These are phyloP conservation scores for Candida coleopterorum DNA, from an alignment of 805 yeast species.

Conservation along the genomic window DNA sequence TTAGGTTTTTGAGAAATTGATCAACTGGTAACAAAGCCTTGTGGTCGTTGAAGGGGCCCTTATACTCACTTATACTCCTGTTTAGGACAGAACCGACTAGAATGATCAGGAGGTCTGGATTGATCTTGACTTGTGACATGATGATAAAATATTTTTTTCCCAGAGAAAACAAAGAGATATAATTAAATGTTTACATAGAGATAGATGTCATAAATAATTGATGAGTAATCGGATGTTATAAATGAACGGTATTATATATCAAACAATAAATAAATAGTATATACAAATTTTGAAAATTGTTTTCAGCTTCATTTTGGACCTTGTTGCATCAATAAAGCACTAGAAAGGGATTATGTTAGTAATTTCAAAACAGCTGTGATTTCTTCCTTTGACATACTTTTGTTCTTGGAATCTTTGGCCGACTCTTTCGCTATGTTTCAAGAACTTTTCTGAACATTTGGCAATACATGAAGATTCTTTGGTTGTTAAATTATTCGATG, in stretches of 20 bases:
- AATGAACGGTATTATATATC: background rate
- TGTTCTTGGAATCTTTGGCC: slow-evolving; percentile 99
- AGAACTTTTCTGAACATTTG: slow-evolving; percentile 95
- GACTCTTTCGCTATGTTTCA: slow-evolving; percentile 96
- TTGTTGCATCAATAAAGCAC: slow-evolving; percentile 68
- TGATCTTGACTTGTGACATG: slow-evolving; percentile 9
- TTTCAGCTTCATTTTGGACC: slow-evolving; percentile 8
- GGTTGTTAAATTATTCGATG: slow-evolving; percentile 78
- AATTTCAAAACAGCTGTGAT: too few relatives aligned
- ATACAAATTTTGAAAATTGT: too few relatives aligned
- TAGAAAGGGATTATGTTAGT: slow-evolving; percentile 18
- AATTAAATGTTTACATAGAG: too few relatives aligned
- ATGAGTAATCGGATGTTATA: background rate
- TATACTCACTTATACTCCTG: slow-evolving; percentile 7
- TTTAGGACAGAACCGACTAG: slow-evolving; percentile 16
- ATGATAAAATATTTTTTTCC: too few relatives aligned
- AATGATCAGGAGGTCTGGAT: slow-evolving; percentile 11
- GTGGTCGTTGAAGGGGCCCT: slow-evolving; percentile 4
- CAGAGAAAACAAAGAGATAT: too few relatives aligned
- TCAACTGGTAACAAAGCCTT: slow-evolving; percentile 8
- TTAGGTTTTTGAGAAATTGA: slow-evolving; percentile 10
- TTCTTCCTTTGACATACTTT: slow-evolving; percentile 55
- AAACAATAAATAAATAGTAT: slow-evolving; percentile 2
- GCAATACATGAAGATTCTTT: slow-evolving; percentile 83
- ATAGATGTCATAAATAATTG: too few relatives aligned